Percentiles rank a stretch among this genome's conserved stretches.
These are phyloP conservation scores for Calocybe gambosa DNA, from an alignment of 1,284 basidiomycete species.

Conservation along the genomic window DNA sequence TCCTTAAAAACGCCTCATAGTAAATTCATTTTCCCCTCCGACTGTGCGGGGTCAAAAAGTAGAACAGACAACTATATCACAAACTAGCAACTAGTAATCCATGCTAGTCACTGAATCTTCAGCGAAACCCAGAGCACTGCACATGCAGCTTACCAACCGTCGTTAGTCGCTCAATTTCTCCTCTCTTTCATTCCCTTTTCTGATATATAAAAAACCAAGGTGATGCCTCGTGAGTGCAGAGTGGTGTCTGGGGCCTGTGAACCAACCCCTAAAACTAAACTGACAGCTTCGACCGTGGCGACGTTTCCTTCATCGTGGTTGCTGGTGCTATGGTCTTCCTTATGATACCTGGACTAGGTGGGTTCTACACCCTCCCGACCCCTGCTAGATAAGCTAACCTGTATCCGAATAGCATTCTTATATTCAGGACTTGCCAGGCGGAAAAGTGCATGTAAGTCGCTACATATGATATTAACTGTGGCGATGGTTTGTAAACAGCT, in stretches of 20 bases:
- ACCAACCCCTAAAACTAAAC: not conserved
- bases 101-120: slow-evolving; percentile 9
- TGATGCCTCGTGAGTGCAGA: slow-evolving; percentile 15
- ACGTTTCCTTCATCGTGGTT: slow-evolving; percentile 73
- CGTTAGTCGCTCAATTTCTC: slow-evolving; percentile 4
- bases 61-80: not conserved
- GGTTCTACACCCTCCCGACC: slow-evolving; percentile 11
- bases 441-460: slow-evolving; percentile 49
- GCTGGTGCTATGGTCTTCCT: slow-evolving; percentile 78
- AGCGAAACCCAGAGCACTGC: slow-evolving; percentile 1
- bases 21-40: not conserved
- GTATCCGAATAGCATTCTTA: slow-evolving; percentile 54
- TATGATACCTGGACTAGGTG: slow-evolving; percentile 74
- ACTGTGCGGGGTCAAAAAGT: not conserved
- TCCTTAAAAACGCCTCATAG: slow-evolving; percentile 6
- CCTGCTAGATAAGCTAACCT: slow-evolving; percentile 8
- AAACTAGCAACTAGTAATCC: slow-evolving; percentile 2
- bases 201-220: slow-evolving; percentile 11
- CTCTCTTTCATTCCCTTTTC: not conserved
- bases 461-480: not conserved
- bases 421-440: slow-evolving; percentile 84
- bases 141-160: not conserved
- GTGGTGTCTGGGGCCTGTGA: not conserved
- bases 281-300: slow-evolving; percentile 58
- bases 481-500: not conserved